A percentile compares a stretch with the other conserved stretches of the same genome.
Conservation (phyloP, 2,329 filamentous ascomycete species). For the Colletotrichum brevisporum region DNA sequence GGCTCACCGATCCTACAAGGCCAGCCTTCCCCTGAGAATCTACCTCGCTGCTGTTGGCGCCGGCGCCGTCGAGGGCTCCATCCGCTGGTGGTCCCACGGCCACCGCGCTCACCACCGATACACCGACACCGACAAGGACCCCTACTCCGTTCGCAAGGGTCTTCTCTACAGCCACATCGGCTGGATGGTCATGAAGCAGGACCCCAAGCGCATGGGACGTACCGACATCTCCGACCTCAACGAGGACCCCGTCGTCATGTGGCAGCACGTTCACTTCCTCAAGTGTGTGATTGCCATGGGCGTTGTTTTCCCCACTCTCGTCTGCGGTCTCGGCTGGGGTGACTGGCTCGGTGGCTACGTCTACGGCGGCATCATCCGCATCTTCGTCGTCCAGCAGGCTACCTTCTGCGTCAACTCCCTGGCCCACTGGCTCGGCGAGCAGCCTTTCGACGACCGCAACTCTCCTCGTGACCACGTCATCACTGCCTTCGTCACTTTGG, state of each 20-base stretch:
- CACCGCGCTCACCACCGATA: constrained; percentile 92
- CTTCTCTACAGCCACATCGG: constrained; percentile 84
- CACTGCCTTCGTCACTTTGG: constrained; percentile 87
- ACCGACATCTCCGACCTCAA: constrained; percentile 92
- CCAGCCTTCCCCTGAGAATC: constrained; percentile 80
- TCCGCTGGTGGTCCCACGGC: constrained; percentile 90
- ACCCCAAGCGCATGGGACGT: constrained; percentile 88
- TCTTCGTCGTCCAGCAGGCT: constrained; percentile 92
- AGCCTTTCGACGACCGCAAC: constrained; percentile 94
- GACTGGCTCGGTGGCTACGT: constrained; percentile 87
- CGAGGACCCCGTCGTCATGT: constrained; percentile 86
- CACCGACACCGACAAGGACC: constrained; percentile 93
- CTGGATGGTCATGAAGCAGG: constrained; percentile 96
- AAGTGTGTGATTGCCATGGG: constrained; percentile 85
- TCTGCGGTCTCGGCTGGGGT: constrained; percentile 84
- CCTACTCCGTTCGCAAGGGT: constrained; percentile 92
- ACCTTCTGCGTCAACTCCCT: constrained; percentile 95
- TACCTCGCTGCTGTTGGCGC: constrained; percentile 86
- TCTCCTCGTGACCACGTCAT: constrained; percentile 90
- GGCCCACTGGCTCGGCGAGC: constrained; percentile 91
- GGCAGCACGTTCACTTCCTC: constrained; percentile 90
- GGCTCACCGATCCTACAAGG: constrained; percentile 89
- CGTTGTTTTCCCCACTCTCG: constrained; percentile 79
- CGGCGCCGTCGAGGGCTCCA: constrained; percentile 87
- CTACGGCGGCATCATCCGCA: constrained; percentile 87